Evolutionary conservation across 495 filamentous ascomycete species (phyloP).

Genomic region (Penicillium ochrochloron): DNA sequence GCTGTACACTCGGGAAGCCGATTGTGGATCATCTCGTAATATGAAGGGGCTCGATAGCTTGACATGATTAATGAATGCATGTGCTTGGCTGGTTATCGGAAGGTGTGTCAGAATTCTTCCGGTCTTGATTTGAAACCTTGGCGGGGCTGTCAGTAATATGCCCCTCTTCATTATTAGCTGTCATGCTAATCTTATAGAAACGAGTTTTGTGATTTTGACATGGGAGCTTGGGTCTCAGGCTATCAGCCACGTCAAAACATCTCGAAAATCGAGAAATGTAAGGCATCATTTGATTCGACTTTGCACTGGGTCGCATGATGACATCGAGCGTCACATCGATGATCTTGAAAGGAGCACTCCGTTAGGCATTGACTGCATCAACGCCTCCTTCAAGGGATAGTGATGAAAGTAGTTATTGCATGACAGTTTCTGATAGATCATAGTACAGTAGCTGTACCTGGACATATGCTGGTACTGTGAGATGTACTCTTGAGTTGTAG

Average conservation of each 20-base stretch:
- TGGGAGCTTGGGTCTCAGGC: neutral
- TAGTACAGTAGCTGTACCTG: neutral
- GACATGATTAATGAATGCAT: neutral
- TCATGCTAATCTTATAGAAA: neutral
- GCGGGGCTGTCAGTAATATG: neutral
- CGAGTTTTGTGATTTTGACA: neutral
- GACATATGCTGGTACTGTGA: neutral
- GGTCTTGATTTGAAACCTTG: neutral
- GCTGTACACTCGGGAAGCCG: constrained; percentile 15
- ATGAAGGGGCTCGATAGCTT: constrained; percentile 6
- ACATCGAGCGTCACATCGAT: neutral
- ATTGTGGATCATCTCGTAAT: constrained; percentile 1
- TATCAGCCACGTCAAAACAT: neutral
- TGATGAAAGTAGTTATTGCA: constrained; percentile 4
- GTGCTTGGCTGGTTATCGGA: constrained; percentile 6
- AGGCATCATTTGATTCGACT: neutral
- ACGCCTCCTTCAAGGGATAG: constrained; percentile 8
- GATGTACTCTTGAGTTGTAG: neutral
- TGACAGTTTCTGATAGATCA: constrained; percentile 9
- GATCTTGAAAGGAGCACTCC: neutral
- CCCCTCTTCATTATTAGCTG: neutral
- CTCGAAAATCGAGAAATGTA: neutral
- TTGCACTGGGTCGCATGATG: neutral
- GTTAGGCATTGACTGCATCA: neutral
- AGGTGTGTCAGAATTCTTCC: neutral